Conservation (phyloP, 257 asterid species). For the Solanum commersonii region DNA sequence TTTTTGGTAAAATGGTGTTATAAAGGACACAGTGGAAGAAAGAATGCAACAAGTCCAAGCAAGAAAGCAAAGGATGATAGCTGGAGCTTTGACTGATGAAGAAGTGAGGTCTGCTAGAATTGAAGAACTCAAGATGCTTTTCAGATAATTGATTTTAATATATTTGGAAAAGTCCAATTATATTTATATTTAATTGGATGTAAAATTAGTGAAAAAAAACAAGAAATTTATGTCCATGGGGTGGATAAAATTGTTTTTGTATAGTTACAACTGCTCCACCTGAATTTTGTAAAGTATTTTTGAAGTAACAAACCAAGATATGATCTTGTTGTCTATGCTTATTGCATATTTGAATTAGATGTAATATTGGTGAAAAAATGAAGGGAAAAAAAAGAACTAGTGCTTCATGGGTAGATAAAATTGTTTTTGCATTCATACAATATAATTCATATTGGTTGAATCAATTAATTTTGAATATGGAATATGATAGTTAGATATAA, state of each 20-base stretch:
- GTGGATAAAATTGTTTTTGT: neutral
- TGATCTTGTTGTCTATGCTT: neutral
- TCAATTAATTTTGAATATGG: too few species aligned
- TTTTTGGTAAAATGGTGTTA: neutral
- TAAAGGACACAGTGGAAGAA: conserved; percentile 64
- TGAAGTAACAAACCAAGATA: neutral
- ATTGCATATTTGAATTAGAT: neutral
- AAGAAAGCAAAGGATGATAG: conserved; percentile 63
- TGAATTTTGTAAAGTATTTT: neutral
- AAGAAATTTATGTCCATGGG: neutral
- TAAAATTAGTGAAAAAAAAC: neutral
- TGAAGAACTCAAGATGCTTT: conserved; percentile 77
- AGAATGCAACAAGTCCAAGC: conserved; percentile 76
- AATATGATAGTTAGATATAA: too few species aligned
- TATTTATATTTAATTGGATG: neutral
- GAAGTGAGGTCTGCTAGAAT: conserved; percentile 69
- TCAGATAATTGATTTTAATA: conserved; percentile 20
- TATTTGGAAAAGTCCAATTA: neutral
- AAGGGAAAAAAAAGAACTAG: neutral
- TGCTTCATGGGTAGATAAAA: neutral
- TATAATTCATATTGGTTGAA: too few species aligned
- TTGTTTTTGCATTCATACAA: neutral
- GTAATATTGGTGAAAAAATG: neutral
- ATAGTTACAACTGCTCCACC: neutral
- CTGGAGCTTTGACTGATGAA: conserved; percentile 76